A percentile compares a stretch with the other conserved stretches of the same genome.
Evolutionary conservation across 306 rosid species (phyloP).

Genomic region (Albizia julibrissin): DNA sequence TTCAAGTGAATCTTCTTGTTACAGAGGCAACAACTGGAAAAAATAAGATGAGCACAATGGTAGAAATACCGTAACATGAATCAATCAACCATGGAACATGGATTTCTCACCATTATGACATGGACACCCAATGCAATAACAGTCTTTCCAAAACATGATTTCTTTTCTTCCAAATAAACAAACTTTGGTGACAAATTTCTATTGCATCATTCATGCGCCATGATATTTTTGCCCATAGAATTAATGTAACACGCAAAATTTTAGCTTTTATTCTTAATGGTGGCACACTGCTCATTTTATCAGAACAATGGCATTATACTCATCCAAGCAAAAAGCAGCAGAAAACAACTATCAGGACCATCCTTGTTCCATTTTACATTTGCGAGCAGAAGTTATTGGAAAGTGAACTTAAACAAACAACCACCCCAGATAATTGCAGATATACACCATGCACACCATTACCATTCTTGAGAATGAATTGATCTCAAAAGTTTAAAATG

Average conservation of each 20-base stretch:
- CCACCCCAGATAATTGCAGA: not conserved
- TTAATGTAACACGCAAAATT: not conserved
- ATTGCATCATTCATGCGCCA: not conserved
- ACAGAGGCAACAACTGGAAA: not conserved
- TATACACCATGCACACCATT: not conserved
- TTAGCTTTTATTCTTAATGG: not conserved
- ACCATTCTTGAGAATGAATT: not conserved
- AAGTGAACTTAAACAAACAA: not conserved
- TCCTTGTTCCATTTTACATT: not conserved
- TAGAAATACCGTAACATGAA: constrained; percentile 12
- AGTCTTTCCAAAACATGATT: not conserved
- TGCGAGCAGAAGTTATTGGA: not conserved
- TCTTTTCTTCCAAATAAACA: not conserved
- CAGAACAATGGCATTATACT: not conserved
- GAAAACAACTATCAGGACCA: not conserved
- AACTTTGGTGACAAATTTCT: not conserved
- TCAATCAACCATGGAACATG: not conserved
- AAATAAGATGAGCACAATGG: not conserved
- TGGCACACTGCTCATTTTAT: not conserved
- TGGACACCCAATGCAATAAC: not conserved
- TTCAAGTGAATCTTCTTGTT: constrained; percentile 57
- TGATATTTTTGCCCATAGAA: not conserved
- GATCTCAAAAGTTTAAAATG: not conserved
- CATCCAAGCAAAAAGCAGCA: not conserved
- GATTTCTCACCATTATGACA: not conserved